phyloP scores from a whole-genome alignment of 495 filamentous ascomycete genomes.

The Neurospora sp. region DNA sequence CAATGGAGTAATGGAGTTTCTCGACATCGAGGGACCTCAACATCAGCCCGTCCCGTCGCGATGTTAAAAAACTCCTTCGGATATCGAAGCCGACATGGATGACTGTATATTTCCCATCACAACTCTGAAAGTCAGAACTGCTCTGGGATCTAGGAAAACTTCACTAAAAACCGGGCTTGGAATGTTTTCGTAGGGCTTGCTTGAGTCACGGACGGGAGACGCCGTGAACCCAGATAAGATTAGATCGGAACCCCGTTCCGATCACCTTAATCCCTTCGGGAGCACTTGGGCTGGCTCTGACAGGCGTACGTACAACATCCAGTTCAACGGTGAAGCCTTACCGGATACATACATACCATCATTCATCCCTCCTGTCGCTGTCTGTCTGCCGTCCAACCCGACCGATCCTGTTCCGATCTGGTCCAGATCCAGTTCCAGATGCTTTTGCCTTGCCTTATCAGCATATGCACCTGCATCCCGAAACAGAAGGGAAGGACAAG shows the following conservation, averaged over 20 bases:
- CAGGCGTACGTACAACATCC: not conserved
- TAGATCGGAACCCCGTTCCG: not conserved
- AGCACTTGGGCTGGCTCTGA: not conserved
- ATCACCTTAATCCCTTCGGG: not conserved
- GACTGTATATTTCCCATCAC: not conserved
- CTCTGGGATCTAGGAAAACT: no score
- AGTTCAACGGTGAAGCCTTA: not conserved
- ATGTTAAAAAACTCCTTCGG: not conserved
- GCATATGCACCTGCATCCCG: not conserved
- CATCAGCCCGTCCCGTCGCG: no score
- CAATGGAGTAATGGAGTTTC: not conserved
- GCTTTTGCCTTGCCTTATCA: not conserved
- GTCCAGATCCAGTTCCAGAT: no score
- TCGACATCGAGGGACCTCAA: not conserved
- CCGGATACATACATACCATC: not conserved
- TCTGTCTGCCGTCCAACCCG: no score
- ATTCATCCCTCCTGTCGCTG: no score
- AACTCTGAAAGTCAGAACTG: not conserved
- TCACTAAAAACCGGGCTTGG: no score
- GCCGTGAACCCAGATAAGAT: not conserved
- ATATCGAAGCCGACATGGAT: not conserved
- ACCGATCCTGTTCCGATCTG: no score
- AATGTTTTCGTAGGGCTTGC: not conserved
- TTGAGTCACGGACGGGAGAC: not conserved
- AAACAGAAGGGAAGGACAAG: not conserved